These are phyloP conservation scores for Thinopyrum elongatum DNA, from an alignment of 176 grass and related monocot genomes.

Conservation along the genomic window DNA sequence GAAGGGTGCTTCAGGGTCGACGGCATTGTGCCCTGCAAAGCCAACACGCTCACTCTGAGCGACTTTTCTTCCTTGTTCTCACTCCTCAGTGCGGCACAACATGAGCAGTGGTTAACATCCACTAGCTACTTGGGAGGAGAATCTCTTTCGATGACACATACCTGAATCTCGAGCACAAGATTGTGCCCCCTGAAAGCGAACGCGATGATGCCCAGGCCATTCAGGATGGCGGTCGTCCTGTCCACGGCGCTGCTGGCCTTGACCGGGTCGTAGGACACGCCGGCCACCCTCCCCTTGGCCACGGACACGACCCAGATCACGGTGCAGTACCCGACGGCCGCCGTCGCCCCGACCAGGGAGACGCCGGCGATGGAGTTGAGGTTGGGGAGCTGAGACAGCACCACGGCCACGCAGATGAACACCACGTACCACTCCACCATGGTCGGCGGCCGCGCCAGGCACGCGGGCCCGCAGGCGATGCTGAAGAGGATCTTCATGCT, in stretches of 20 bases:
- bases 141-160: not conserved
- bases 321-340: slow-evolving; percentile 82
- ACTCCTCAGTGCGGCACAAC: too few relatives aligned
- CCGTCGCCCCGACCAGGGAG: slow-evolving; percentile 63
- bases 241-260: slow-evolving; percentile 41
- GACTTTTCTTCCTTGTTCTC: not conserved
- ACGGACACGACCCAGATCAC: slow-evolving; percentile 87
- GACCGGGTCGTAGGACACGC: slow-evolving; percentile 60
- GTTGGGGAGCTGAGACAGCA: slow-evolving; percentile 88
- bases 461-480: slow-evolving; percentile 54
- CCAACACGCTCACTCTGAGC: not conserved
- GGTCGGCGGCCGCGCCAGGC: slow-evolving; percentile 54
- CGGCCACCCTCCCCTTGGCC: slow-evolving; percentile 55
- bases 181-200: slow-evolving; percentile 97
- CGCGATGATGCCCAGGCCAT: slow-evolving; percentile 89
- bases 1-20: slow-evolving; percentile 89
- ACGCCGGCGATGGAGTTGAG: slow-evolving; percentile 96
- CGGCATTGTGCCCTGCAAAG: slow-evolving; percentile 84
- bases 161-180: slow-evolving; percentile 93
- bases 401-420: slow-evolving; percentile 67
- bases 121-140: not conserved
- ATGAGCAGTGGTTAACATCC: not conserved
- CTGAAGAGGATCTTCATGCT: slow-evolving; percentile 79
- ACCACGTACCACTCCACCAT: slow-evolving; percentile 93
- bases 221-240: slow-evolving; percentile 43